A percentile compares a stretch with the other conserved stretches of the same genome.
phyloP scores from a whole-genome alignment of 225 moss, liverwort and hornwort species.

The Pseudoscleropodium purum region DNA sequence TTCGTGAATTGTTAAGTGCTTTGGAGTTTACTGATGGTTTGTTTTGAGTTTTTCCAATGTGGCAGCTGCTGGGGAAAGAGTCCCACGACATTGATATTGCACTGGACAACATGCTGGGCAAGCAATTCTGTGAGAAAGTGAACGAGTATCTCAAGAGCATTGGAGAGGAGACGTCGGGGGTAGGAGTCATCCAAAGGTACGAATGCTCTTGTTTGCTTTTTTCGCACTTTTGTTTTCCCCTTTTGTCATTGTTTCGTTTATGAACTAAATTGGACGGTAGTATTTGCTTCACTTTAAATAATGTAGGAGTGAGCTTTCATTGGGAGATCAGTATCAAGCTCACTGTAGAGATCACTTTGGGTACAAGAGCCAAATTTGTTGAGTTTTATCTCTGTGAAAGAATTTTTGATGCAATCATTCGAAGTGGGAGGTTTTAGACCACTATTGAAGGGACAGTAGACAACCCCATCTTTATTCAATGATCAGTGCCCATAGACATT shows the following conservation, averaged over 20 bases:
- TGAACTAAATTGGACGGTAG: not conserved
- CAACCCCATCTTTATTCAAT: not conserved
- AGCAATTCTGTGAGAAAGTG: conserved; percentile 79
- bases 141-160: conserved; percentile 70
- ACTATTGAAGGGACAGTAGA: not conserved
- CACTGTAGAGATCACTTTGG: not conserved
- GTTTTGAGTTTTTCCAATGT: not conserved
- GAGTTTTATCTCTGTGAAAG: not conserved
- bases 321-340: not conserved
- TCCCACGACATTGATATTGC: conserved; percentile 88
- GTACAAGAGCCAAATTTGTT: not conserved
- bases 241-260: not conserved
- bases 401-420: not conserved
- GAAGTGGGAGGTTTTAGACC: not conserved
- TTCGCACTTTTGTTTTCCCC: not conserved
- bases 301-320: not conserved
- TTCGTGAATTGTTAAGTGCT: not conserved
- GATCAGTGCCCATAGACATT: not conserved
- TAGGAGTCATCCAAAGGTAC: conserved; percentile 78
- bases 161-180: conserved; percentile 65
- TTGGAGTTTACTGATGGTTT: not conserved
- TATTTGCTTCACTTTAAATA: not conserved
- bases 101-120: conserved; percentile 78
- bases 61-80: conserved; percentile 77
- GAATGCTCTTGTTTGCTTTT: not conserved